These are phyloP conservation scores for Inga laurina DNA, from an alignment of 306 rosid genomes.

Conservation along the genomic window DNA sequence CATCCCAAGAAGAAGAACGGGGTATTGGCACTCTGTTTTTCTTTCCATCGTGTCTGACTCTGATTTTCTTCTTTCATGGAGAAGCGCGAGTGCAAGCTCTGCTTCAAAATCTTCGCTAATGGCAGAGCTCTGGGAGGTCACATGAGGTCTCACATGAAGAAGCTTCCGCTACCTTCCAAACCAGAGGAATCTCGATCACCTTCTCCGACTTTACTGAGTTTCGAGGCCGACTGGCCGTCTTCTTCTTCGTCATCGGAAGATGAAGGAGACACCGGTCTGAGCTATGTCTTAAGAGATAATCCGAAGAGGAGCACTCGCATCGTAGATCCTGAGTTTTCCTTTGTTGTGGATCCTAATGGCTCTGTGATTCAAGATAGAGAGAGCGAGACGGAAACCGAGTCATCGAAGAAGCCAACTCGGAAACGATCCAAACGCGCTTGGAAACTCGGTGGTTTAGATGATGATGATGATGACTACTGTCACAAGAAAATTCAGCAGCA, in stretches of 20 bases:
- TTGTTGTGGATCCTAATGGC: constrained; percentile 33
- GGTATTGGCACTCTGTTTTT: constrained; percentile 25
- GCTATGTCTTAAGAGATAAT: constrained; percentile 64
- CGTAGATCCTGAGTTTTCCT: neutral
- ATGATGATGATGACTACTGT: neutral
- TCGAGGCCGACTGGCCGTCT: constrained; percentile 58
- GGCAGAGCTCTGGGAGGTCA: constrained; percentile 98
- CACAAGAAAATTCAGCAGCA: constrained; percentile 21
- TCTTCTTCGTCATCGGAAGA: constrained; percentile 47
- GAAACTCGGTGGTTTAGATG: constrained; percentile 29
- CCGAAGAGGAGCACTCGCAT: constrained; percentile 27
- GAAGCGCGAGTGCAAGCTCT: constrained; percentile 79
- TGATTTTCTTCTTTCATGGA: constrained; percentile 53
- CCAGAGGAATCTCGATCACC: constrained; percentile 25
- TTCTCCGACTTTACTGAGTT: constrained; percentile 37
- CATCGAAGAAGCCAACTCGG: constrained; percentile 69
- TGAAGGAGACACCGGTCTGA: constrained; percentile 42
- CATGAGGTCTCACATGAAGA: constrained; percentile 97
- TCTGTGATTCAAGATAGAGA: constrained; percentile 75
- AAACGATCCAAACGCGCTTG: constrained; percentile 69
- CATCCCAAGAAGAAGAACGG: constrained; percentile 14
- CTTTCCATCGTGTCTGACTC: neutral
- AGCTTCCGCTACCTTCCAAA: constrained; percentile 60
- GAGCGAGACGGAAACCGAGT: constrained; percentile 91
- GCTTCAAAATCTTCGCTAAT: constrained; percentile 72